These are phyloP conservation scores for Mycena floridula DNA, from an alignment of 768 basidiomycete species.

Conservation along the genomic window DNA sequence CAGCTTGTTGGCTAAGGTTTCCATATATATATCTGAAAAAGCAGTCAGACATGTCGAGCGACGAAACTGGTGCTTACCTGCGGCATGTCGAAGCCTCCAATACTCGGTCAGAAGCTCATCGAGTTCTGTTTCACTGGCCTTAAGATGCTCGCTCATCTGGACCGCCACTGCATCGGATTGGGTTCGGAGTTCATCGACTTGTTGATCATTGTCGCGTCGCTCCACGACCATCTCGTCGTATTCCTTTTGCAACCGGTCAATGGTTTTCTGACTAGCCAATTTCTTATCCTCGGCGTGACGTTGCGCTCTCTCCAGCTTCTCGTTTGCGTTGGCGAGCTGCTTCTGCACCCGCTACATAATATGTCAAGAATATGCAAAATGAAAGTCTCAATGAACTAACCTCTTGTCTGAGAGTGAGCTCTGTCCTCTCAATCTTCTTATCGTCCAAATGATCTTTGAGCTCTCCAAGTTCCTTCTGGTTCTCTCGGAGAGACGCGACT, in stretches of 20 bases:
- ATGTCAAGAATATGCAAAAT: slow-evolving; percentile 1
- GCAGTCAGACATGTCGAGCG: not conserved
- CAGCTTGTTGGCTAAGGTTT: slow-evolving; percentile 75
- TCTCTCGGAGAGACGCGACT: slow-evolving; percentile 49
- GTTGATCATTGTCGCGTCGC: slow-evolving; percentile 71
- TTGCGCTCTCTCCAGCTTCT: slow-evolving; percentile 77
- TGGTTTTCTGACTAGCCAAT: slow-evolving; percentile 60
- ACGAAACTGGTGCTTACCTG: slow-evolving; percentile 38
- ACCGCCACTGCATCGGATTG: slow-evolving; percentile 25
- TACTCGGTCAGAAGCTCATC: slow-evolving; percentile 79
- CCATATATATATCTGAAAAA: slow-evolving; percentile 74
- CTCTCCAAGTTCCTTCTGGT: slow-evolving; percentile 63
- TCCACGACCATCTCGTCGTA: slow-evolving; percentile 76
- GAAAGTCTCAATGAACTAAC: slow-evolving; percentile 26
- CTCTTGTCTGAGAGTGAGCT: slow-evolving; percentile 63
- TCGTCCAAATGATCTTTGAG: slow-evolving; percentile 63
- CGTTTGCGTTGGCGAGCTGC: slow-evolving; percentile 74
- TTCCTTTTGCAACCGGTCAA: slow-evolving; percentile 71
- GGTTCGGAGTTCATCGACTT: slow-evolving; percentile 67
- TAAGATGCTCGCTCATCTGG: slow-evolving; percentile 74
- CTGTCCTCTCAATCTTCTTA: slow-evolving; percentile 70
- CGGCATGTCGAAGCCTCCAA: slow-evolving; percentile 72
- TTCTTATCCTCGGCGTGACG: slow-evolving; percentile 79
- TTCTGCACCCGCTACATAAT: slow-evolving; percentile 66
- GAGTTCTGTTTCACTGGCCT: slow-evolving; percentile 70